phyloP scores from a whole-genome alignment of 345 rosid species.

The Aegle marmelos region DNA sequence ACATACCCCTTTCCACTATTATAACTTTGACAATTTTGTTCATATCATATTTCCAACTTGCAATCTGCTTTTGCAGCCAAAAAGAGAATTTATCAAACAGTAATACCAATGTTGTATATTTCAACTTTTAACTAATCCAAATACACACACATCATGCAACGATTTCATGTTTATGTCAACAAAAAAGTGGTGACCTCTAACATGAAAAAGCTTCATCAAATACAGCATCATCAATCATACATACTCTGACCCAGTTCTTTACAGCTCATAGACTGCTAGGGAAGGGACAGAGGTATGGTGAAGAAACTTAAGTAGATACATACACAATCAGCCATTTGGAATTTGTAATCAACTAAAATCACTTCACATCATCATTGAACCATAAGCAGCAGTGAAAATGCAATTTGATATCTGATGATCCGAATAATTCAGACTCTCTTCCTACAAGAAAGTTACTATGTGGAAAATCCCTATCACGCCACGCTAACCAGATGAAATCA shows the following conservation, averaged over 20 bases:
- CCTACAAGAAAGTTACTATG: no score
- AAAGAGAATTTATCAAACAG: not conserved
- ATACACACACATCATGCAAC: not conserved
- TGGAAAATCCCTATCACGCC: not conserved
- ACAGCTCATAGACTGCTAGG: not conserved
- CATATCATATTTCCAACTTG: not conserved
- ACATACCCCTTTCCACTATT: not conserved
- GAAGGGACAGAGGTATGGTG: not conserved
- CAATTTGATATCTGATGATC: no score
- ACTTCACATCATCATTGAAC: not conserved
- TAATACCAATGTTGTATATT: not conserved
- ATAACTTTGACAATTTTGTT: not conserved
- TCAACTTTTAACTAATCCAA: no score
- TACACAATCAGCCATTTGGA: not conserved
- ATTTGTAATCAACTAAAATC: not conserved
- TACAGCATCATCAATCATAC: not conserved
- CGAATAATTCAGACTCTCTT: no score
- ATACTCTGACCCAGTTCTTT: not conserved
- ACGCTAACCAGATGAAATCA: not conserved
- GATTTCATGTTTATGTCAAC: not conserved
- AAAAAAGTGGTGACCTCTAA: not conserved
- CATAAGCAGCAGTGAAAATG: not conserved
- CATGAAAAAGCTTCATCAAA: not conserved
- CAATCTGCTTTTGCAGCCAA: not conserved
- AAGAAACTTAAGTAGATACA: not conserved